These are phyloP conservation scores for Rubroboletus pulcherrimus DNA, from an alignment of 768 basidiomycete genomes.

Conservation along the genomic window DNA sequence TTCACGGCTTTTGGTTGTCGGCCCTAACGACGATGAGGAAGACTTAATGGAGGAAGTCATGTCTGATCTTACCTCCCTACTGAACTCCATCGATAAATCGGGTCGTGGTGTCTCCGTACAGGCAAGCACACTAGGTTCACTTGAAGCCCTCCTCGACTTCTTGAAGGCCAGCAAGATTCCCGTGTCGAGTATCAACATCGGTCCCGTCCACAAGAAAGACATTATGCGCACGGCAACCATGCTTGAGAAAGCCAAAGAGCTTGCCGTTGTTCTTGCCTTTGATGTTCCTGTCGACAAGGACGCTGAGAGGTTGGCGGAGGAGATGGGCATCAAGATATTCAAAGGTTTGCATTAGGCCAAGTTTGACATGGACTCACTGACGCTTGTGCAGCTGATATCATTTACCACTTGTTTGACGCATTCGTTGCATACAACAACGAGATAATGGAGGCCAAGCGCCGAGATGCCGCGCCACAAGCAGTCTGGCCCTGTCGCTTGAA, in stretches of 20 bases:
- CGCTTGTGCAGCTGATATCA: slow-evolving; percentile 77
- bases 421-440: slow-evolving; percentile 93
- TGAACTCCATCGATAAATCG: slow-evolving; percentile 89
- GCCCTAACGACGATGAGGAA: slow-evolving; percentile 96
- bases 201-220: slow-evolving; percentile 94
- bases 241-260: slow-evolving; percentile 94
- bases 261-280: slow-evolving; percentile 94
- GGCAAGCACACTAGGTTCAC: slow-evolving; percentile 92
- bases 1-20: slow-evolving; percentile 86
- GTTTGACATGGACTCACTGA: neutral
- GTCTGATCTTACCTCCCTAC: slow-evolving; percentile 86
- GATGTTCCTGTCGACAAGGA: slow-evolving; percentile 95
- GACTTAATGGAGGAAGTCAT: slow-evolving; percentile 93
- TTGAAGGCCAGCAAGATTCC: slow-evolving; percentile 94
- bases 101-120: slow-evolving; percentile 98
- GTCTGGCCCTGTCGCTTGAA: slow-evolving; percentile 96
- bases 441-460: slow-evolving; percentile 88
- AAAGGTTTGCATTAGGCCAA: slow-evolving; percentile 59
- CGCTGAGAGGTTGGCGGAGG: slow-evolving; percentile 85
- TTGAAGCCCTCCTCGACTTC: slow-evolving; percentile 96
- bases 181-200: slow-evolving; percentile 95
- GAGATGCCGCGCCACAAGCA: slow-evolving; percentile 89
- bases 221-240: slow-evolving; percentile 89
- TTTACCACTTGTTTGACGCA: slow-evolving; percentile 96
- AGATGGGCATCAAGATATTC: slow-evolving; percentile 92